A percentile compares a stretch with the other conserved stretches of the same genome.
phyloP scores from a whole-genome alignment of 169 alveolate genomes.

The Plasmodium malariae region DNA sequence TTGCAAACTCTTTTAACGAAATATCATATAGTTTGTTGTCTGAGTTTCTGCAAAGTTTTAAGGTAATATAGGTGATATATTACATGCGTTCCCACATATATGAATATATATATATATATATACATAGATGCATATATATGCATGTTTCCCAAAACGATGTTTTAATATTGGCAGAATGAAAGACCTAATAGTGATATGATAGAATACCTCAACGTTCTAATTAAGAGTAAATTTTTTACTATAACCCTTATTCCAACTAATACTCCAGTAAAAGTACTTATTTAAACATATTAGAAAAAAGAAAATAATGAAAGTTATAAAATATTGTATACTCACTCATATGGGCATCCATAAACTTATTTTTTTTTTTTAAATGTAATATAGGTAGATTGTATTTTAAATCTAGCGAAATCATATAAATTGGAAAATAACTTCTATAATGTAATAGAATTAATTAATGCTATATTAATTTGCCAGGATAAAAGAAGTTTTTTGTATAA shows the following conservation, averaged over 20 bases:
- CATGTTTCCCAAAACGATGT: too few relatives aligned
- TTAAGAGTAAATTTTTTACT: conserved; percentile 36
- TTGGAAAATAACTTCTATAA: conserved; percentile 33
- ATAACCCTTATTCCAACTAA: conserved; percentile 59
- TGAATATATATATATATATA: background rate
- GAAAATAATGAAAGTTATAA: background rate
- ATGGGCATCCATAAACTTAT: too few relatives aligned
- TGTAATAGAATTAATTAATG: conserved; percentile 57
- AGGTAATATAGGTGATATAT: conserved; percentile 5
- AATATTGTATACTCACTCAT: too few relatives aligned
- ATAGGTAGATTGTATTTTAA: conserved; percentile 57
- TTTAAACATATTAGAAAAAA: too few relatives aligned
- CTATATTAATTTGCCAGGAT: conserved; percentile 41
- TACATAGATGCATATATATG: background rate
- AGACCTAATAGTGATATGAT: background rate
- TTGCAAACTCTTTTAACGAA: conserved; percentile 39
- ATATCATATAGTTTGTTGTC: conserved; percentile 26
- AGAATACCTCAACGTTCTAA: conserved; percentile 23
- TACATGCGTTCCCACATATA: background rate
- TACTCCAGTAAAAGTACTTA: conserved; percentile 68
- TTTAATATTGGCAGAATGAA: background rate
- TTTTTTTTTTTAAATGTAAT: background rate
- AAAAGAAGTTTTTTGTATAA: conserved; percentile 63
- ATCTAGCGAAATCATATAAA: conserved; percentile 23
- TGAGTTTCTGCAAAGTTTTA: conserved; percentile 22